These are phyloP conservation scores for Prunella vulgaris DNA, from an alignment of 257 asterid species.

Conservation along the genomic window DNA sequence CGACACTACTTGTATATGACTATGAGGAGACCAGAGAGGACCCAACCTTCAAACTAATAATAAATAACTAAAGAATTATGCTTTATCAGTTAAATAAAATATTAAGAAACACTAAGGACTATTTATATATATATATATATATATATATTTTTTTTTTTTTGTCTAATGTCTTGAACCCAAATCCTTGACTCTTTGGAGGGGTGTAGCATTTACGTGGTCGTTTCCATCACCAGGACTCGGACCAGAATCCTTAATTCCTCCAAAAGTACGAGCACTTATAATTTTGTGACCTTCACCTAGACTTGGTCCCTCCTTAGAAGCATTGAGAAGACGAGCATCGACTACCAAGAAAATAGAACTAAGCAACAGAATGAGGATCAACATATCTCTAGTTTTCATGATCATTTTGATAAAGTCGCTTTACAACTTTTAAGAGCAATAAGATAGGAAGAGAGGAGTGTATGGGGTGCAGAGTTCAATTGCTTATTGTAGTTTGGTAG, in stretches of 20 bases:
- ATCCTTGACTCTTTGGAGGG: slow-evolving; percentile 2
- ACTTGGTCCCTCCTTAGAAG: slow-evolving; percentile 36
- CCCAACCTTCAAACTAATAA: too few species aligned
- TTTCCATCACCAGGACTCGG: slow-evolving; percentile 36
- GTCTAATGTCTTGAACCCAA: slow-evolving; percentile 39
- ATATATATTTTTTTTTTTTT: too few species aligned
- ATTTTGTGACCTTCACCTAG: slow-evolving; percentile 32
- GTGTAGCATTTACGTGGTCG: background rate
- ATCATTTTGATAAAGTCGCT: background rate
- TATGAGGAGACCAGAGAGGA: too few species aligned
- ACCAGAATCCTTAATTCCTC: slow-evolving; percentile 31
- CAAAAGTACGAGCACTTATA: slow-evolving; percentile 12
- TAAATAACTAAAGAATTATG: background rate
- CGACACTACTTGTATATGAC: background rate
- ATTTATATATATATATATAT: too few species aligned
- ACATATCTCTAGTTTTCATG: background rate
- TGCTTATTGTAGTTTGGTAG: background rate
- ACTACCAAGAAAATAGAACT: slow-evolving; percentile 5
- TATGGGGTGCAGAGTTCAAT: background rate
- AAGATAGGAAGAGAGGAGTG: background rate
- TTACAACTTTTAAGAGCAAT: background rate
- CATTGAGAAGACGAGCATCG: slow-evolving; percentile 34
- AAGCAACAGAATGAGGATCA: slow-evolving; percentile 18
- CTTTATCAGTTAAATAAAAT: background rate
- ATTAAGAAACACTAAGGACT: too few species aligned